Percentiles rank a stretch among this genome's conserved stretches.
These are phyloP conservation scores for Cymbidium sinense DNA, from an alignment of 106 monocot species.

Conservation along the genomic window DNA sequence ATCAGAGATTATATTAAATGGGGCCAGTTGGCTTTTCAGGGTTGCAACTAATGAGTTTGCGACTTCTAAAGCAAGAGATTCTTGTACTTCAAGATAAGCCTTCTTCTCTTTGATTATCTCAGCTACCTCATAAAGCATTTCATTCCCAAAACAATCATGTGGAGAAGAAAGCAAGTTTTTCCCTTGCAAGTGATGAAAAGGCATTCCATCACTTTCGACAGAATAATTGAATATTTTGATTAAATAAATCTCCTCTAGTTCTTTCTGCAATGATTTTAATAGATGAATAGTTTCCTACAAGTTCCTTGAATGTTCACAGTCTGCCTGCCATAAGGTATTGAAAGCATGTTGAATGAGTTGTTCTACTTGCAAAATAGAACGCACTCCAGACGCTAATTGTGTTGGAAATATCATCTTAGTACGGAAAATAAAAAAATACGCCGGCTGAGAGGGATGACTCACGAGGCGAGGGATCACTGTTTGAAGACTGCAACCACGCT, in stretches of 20 bases:
- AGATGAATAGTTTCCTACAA: slow-evolving; percentile 45
- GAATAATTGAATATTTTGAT: slow-evolving; percentile 13
- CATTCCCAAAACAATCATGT: slow-evolving; percentile 10
- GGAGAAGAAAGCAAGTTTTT: background rate
- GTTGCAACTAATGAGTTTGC: no score
- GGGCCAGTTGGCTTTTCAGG: no score
- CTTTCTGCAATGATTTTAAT: slow-evolving; percentile 48
- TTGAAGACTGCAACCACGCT: no score
- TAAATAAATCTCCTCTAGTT: slow-evolving; percentile 34
- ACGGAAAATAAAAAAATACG: no score
- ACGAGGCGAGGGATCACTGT: no score
- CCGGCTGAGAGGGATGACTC: no score
- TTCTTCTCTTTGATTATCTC: no score
- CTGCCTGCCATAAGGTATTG: slow-evolving; percentile 37
- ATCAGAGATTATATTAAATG: no score
- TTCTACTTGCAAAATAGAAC: slow-evolving; percentile 23
- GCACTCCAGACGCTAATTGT: slow-evolving; percentile 5
- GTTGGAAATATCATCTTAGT: no score
- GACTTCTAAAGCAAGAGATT: no score
- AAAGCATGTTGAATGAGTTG: slow-evolving; percentile 13
- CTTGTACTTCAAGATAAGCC: no score
- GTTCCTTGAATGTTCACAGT: slow-evolving; percentile 36
- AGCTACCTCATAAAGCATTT: slow-evolving; percentile 13
- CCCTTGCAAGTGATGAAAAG: slow-evolving; percentile 6
- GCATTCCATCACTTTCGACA: slow-evolving; percentile 9